Evolutionary conservation across 1,139 yeast species (phyloP).

Genomic region (Zygosaccharomyces pseudobailii): DNA sequence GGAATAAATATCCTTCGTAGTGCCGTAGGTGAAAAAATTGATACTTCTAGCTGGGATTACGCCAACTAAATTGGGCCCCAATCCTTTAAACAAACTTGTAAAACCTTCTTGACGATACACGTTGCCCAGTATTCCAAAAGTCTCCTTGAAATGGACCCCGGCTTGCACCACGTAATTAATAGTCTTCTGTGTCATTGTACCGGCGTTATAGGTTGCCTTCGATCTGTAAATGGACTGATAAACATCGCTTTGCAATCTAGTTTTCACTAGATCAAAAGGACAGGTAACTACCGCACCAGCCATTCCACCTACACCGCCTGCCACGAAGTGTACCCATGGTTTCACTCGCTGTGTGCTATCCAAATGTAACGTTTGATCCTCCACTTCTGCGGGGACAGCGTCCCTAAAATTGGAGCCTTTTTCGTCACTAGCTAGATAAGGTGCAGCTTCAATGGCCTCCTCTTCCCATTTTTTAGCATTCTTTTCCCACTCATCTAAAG

Average conservation of each 20-base stretch:
- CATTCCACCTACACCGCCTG: constrained; percentile 99
- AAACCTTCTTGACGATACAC: constrained; percentile 77
- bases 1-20: constrained; percentile 71
- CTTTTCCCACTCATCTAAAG: constrained; percentile 37
- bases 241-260: constrained; percentile 87
- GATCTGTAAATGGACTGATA: constrained; percentile 32
- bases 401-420: constrained; percentile 36
- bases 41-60: constrained; percentile 98
- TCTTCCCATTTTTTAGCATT: constrained; percentile 13
- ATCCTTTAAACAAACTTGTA: constrained; percentile 83
- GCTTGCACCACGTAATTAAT: constrained; percentile 40
- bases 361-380: constrained; percentile 6
- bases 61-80: constrained; percentile 95
- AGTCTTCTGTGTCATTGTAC: constrained; percentile 10
- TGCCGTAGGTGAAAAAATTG: constrained; percentile 94
- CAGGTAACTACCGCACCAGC: constrained; percentile 92
- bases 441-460: constrained; percentile 56
- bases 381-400: constrained; percentile 17
- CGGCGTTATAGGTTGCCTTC: constrained; percentile 11
- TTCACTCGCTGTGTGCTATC: constrained; percentile 38
- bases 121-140: constrained; percentile 62
- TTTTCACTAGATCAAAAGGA: constrained; percentile 94
- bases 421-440: constrained; percentile 69
- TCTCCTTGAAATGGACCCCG: constrained; percentile 73
- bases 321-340: constrained; percentile 97